These are phyloP conservation scores for Santalum album DNA, from an alignment of 164 flowering plant species.

Conservation along the genomic window DNA sequence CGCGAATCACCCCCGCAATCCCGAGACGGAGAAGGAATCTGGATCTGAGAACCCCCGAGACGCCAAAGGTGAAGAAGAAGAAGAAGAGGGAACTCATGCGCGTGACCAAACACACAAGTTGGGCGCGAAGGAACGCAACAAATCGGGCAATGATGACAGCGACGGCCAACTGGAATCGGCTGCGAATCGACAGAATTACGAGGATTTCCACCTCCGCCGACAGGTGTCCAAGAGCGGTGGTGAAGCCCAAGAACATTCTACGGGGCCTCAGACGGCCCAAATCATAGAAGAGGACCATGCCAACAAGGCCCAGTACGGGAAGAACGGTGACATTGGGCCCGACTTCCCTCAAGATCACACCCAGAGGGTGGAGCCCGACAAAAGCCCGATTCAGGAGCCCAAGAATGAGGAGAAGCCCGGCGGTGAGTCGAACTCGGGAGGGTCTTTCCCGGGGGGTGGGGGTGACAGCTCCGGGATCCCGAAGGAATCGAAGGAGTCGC, in stretches of 20 bases:
- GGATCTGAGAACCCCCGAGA: conserved; percentile 10
- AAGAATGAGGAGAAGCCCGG: not conserved
- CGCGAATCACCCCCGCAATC: not conserved
- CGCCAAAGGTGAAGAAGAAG: conserved; percentile 5
- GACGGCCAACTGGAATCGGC: too few species aligned
- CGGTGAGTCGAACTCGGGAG: conserved; percentile 8
- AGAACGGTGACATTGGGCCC: too few species aligned
- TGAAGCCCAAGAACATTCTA: too few species aligned
- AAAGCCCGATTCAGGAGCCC: not conserved
- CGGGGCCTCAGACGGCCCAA: too few species aligned
- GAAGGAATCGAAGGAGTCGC: conserved; percentile 56
- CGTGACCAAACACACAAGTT: too few species aligned
- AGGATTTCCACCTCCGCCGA: too few species aligned
- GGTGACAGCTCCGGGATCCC: conserved; percentile 46
- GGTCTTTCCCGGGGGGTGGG: conserved; percentile 11
- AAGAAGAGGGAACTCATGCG: too few species aligned
- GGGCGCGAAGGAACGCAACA: too few species aligned
- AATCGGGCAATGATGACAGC: too few species aligned
- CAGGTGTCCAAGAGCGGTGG: too few species aligned
- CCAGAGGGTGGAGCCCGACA: not conserved
- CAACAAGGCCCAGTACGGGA: not conserved
- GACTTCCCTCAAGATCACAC: too few species aligned
- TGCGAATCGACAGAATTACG: not conserved
- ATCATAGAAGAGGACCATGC: not conserved
- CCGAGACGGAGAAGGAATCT: not conserved